These are phyloP conservation scores for Guadua angustifolia DNA, from an alignment of 176 grass and related monocot species.

Conservation along the genomic window DNA sequence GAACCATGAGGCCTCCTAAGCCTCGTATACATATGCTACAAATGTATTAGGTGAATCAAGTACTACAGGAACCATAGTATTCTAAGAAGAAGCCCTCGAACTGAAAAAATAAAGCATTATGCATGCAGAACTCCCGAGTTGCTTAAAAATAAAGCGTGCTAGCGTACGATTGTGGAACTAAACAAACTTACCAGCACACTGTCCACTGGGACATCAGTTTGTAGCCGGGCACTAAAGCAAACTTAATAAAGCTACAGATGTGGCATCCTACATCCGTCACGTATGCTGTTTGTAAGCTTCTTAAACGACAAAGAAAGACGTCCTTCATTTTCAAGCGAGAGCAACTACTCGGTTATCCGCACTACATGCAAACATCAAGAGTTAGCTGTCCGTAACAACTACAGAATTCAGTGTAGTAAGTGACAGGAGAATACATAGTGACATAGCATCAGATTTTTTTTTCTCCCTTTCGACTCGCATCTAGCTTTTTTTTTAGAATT, in stretches of 20 bases:
- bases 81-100: not conserved
- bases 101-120: not conserved
- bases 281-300: not conserved
- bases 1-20: too few relatives aligned
- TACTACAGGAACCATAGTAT: not conserved
- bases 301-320: conserved; percentile 8
- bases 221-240: not conserved
- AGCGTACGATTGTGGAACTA: not conserved
- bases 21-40: not conserved
- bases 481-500: too few relatives aligned
- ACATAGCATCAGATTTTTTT: too few relatives aligned
- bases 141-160: too few relatives aligned
- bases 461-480: too few relatives aligned
- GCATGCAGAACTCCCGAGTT: not conserved
- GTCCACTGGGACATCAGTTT: not conserved
- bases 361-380: not conserved
- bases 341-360: not conserved
- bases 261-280: too few relatives aligned
- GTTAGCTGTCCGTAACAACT: not conserved
- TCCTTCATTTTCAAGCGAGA: not conserved
- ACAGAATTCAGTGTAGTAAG: not conserved
- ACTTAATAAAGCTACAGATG: not conserved
- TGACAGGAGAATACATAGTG: not conserved
- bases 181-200: not conserved
- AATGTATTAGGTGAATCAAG: not conserved